These are phyloP conservation scores for Cercophora scortea DNA, from an alignment of 495 filamentous ascomycete species.

Conservation along the genomic window DNA sequence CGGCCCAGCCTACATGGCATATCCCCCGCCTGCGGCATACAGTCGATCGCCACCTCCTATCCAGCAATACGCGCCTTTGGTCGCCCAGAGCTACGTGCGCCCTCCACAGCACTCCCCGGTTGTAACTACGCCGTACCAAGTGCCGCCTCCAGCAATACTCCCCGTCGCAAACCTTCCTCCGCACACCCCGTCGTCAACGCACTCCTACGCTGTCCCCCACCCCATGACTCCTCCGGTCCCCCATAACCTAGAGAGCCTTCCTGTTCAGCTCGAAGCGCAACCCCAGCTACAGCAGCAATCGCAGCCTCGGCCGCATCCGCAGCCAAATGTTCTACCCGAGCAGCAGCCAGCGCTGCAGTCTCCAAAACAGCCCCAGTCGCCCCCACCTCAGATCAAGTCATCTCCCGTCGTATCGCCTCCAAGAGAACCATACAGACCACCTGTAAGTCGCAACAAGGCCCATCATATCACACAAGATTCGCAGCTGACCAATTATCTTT, in stretches of 20 bases:
- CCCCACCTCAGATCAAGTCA: neutral
- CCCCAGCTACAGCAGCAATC: neutral
- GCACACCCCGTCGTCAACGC: constrained; percentile 33
- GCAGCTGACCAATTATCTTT: constrained; percentile 8
- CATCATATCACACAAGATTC: neutral
- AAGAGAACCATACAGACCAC: constrained; percentile 48
- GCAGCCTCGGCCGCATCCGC: constrained; percentile 2
- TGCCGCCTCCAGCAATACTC: constrained; percentile 22
- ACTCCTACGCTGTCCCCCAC: constrained; percentile 29
- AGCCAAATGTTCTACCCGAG: neutral
- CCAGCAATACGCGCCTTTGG: constrained; percentile 35
- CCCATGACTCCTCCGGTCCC: constrained; percentile 31
- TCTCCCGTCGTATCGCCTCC: constrained; percentile 5
- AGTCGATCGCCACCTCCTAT: constrained; percentile 29
- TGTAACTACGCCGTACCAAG: constrained; percentile 28
- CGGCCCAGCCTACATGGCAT: constrained; percentile 28
- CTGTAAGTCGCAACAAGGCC: constrained; percentile 42
- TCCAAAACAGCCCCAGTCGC: neutral
- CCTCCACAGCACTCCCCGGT: constrained; percentile 35
- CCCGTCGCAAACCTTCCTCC: constrained; percentile 25
- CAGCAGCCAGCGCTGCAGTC: constrained; percentile 4
- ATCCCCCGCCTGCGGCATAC: constrained; percentile 24
- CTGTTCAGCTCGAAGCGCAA: constrained; percentile 4
- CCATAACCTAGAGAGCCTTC: constrained; percentile 1
- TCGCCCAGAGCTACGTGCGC: constrained; percentile 32